Evolutionary conservation across 2,329 filamentous ascomycete species (phyloP).

Genomic region (Exophiala xenobiotica): DNA sequence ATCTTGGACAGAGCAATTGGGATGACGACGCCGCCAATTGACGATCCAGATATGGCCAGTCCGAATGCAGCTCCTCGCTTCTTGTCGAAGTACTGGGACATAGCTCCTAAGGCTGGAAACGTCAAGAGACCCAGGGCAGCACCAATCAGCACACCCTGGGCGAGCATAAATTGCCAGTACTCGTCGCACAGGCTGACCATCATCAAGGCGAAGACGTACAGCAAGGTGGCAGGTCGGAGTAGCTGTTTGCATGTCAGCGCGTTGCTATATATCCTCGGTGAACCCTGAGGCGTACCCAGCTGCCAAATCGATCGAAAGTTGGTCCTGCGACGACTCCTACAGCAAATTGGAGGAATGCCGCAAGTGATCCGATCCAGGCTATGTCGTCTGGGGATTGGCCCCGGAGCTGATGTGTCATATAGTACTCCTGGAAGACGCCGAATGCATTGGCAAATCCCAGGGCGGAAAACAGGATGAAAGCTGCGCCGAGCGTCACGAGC

Average conservation of each 20-base stretch:
- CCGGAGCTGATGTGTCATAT: constrained; percentile 69
- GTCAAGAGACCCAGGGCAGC: constrained; percentile 43
- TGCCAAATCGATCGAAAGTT: constrained; percentile 64
- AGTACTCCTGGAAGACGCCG: constrained; percentile 76
- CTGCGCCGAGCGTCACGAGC: constrained; percentile 80
- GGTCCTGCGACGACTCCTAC: constrained; percentile 83
- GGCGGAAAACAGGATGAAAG: constrained; percentile 70
- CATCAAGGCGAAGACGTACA: constrained; percentile 28
- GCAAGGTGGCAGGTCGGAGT: constrained; percentile 50
- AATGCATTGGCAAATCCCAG: constrained; percentile 48
- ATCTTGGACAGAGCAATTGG: constrained; percentile 51
- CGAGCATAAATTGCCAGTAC: constrained; percentile 56
- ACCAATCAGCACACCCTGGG: constrained; percentile 50
- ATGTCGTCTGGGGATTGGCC: constrained; percentile 67
- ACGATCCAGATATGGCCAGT: constrained; percentile 48
- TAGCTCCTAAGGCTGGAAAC: constrained; percentile 47
- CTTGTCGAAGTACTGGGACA: constrained; percentile 51
- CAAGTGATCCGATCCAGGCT: constrained; percentile 85
- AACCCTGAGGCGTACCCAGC: constrained; percentile 11
- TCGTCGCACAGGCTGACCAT: constrained; percentile 39
- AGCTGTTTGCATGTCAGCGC: constrained; percentile 7
- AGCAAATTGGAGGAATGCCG: constrained; percentile 79
- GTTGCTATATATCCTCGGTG: neutral
- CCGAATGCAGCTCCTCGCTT: constrained; percentile 51
- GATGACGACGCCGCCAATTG: constrained; percentile 55